Base-by-base conservation (phyloP, 2,329 filamentous ascomycete species). In the Exophiala calicioides region DNA sequence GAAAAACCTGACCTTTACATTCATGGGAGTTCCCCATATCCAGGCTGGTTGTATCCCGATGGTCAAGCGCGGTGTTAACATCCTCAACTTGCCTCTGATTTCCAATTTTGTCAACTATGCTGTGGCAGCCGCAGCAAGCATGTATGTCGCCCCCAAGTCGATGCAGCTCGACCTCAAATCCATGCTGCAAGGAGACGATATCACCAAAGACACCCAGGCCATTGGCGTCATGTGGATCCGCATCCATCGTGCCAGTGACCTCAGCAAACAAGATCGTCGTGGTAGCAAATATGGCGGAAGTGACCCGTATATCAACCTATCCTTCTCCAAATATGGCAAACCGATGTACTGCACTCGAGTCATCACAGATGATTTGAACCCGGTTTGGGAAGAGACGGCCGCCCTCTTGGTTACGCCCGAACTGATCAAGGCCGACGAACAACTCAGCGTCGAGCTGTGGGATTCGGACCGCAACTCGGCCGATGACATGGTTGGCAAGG, bases 61-160 rank as follows among this genome's bases (percentile, higher is more conserved):
- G 85, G 68, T 96, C n/a, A 82, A 93, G 64, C 85, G 82, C 56
- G 91, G 90, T 2, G 84, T 94, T 51, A 97, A 97, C 58, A 82
- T 97, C 34, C 73, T 97, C 19, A 95, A 97, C 58, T 72, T 97
- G 7, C 91, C 91, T 0, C 68, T 97, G 27, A 96, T 97, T 59
- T 94, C 88, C 10, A 94, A 94, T 60, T 97, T 98, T 63, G 91
- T 96, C 67, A 95, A 96, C 68, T 95, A 90, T 71, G 89, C 91
- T 4, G 95, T 97, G 59, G 84, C 83, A 27, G 83, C 93, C 0
- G 89, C 90, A 0, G 86, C 86, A 2, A 86, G 84, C 62, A 86
- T 95, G 79, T 96, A 96, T 55, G 90, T 96, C 19, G 91, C 91
- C 2, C 91, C 91, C 6, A 96, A 96, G 69, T 93, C 85, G 8